These are phyloP conservation scores for Sugiyamaella castrensis DNA, from an alignment of 1,139 yeast genomes.

Conservation along the genomic window DNA sequence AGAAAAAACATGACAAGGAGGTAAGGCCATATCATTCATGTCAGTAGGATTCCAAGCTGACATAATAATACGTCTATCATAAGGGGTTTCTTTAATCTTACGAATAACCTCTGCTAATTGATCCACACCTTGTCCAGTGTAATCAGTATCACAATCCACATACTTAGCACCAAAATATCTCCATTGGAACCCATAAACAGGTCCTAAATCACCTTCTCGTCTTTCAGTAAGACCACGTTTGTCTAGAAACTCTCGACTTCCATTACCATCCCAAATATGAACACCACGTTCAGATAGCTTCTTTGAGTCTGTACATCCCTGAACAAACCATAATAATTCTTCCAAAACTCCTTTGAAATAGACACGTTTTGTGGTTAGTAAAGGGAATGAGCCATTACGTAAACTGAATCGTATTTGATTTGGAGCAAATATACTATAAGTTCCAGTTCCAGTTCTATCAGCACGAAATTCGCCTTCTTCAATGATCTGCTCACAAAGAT, in stretches of 20 bases:
- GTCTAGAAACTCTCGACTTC: slow-evolving; percentile 90
- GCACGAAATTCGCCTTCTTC: slow-evolving; percentile 85
- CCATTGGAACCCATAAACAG: slow-evolving; percentile 99
- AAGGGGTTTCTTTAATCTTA: slow-evolving; percentile 81
- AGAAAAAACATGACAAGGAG: slow-evolving; percentile 96
- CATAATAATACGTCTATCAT: slow-evolving; percentile 88
- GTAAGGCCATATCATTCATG: slow-evolving; percentile 88
- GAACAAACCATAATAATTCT: slow-evolving; percentile 88
- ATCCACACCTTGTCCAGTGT: slow-evolving; percentile 83
- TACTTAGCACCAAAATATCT: slow-evolving; percentile 97
- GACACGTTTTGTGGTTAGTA: slow-evolving; percentile 88
- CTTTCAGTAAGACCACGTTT: slow-evolving; percentile 74
- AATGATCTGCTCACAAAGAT: slow-evolving; percentile 73
- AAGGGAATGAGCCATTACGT: slow-evolving; percentile 70
- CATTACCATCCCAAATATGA: slow-evolving; percentile 98
- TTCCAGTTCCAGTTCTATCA: slow-evolving; percentile 97
- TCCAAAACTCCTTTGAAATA: slow-evolving; percentile 85
- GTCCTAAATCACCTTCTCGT: slow-evolving; percentile 93
- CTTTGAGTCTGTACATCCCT: slow-evolving; percentile 87
- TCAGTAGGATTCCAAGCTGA: slow-evolving; percentile 99
- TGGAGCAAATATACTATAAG: slow-evolving; percentile 86
- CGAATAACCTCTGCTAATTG: slow-evolving; percentile 79
- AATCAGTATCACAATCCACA: slow-evolving; percentile 79
- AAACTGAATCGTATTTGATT: slow-evolving; percentile 87
- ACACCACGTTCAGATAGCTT: slow-evolving; percentile 77